Evolutionary conservation across 176 grass and related monocot species (phyloP).

Genomic region (Aegilops tauschii): DNA sequence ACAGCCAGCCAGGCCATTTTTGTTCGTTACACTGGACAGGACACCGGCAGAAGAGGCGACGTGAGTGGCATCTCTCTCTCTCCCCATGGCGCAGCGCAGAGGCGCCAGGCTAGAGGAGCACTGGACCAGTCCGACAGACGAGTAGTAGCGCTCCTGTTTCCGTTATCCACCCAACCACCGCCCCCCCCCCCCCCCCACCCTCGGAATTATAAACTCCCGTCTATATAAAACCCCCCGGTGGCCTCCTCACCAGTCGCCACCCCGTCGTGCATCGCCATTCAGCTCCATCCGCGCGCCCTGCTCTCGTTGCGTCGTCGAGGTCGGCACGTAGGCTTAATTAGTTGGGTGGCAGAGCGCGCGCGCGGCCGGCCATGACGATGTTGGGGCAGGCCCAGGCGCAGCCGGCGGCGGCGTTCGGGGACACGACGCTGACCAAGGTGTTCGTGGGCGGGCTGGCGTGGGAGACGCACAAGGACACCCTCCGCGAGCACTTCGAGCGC

Average conservation of each 20-base stretch:
- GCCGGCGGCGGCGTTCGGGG: conserved; percentile 54
- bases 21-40: conserved; percentile 1
- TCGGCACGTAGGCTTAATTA: not conserved
- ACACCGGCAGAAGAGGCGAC: not conserved
- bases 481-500: conserved; percentile 88
- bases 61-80: not conserved
- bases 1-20: conserved; percentile 18
- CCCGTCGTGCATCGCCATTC: not conserved
- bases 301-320: conserved; percentile 10
- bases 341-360: not conserved
- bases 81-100: not conserved
- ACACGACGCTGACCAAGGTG: conserved; percentile 95
- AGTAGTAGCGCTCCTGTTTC: conserved; percentile 34
- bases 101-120: conserved; percentile 33
- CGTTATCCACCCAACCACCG: conserved; percentile 30
- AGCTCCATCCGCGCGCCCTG: not conserved
- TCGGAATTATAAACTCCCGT: conserved; percentile 22
- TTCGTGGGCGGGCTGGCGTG: conserved; percentile 97
- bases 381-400: not conserved
- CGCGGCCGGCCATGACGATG: conserved; percentile 28
- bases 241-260: conserved; percentile 9
- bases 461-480: conserved; percentile 96
- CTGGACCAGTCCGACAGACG: conserved; percentile 25
- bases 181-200: not conserved
- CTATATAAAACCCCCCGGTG: conserved; percentile 33